Base-by-base conservation (phyloP, 2,329 filamentous ascomycete species). In the Apiospora saccharicola region DNA sequence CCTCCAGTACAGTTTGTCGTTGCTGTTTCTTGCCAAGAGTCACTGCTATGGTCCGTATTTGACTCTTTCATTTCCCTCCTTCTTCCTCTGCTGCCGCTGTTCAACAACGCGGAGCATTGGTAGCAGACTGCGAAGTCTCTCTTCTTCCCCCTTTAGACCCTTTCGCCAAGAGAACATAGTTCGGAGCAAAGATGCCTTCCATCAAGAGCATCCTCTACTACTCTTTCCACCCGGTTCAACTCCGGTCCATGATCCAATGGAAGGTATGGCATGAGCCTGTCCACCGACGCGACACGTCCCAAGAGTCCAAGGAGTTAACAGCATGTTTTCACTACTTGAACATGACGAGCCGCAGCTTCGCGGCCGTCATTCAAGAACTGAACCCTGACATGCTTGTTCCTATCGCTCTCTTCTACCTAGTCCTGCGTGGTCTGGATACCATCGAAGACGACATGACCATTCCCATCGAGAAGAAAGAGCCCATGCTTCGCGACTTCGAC, bases 401-500 rank as follows among this genome's bases (percentile, higher is more conserved):
- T 34, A 89, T 98, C 67, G 91, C 92, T 71, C 87, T 98, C 13
- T 99, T 99, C 88, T 99, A 99, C 85, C 90, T 99, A 41, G 90
- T 94, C 70, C 88, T 99, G 71, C 94, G 96, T 74, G 96, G 94
- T 67, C 89, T 99, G 69, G 96, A 99, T 83, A 99, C 96, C n/a
- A 94, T 99, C 73, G 96, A 99, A 84, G 96, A 99, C 86, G 96
- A 99, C 83, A 98, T 98, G 91, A 97, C 95, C 6, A 92, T 99
- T 73, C 87, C 92, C 3, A 85, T 96, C 51, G 88, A 90, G 75
- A 91, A 89, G 79, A 99, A 99, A 85, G 93, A 97, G 80, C 94
- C 95, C 1, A 84, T 98, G 72, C 86, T 99, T 74, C 91, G 96
- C 74, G 87, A 92, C 67, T 99, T 99, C 83, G 87, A 97, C 80